phyloP scores from a whole-genome alignment of 169 alveolate species.

The Sarcocystis neurona region DNA sequence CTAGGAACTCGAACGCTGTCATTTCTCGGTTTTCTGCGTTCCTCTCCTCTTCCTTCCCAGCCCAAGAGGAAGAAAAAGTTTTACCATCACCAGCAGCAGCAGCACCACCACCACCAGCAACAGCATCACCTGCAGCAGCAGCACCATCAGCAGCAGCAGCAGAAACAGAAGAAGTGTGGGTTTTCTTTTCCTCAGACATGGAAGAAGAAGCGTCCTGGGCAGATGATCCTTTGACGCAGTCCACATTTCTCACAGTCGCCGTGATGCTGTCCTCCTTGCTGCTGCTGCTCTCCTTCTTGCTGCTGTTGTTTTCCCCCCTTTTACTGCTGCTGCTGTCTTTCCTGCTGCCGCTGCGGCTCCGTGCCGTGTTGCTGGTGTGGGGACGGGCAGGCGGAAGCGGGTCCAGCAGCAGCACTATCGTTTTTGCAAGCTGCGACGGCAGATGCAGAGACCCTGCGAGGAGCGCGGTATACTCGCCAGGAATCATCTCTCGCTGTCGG shows the following conservation, averaged over 20 bases:
- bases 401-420: constrained; percentile 24
- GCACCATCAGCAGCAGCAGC: too few relatives aligned
- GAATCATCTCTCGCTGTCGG: constrained; percentile 9
- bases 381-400: neutral
- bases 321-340: neutral
- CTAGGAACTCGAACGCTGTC: constrained; percentile 25
- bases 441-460: neutral
- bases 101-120: too few relatives aligned
- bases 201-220: too few relatives aligned
- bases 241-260: neutral
- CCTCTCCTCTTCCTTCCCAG: neutral
- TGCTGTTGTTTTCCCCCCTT: neutral
- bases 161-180: too few relatives aligned
- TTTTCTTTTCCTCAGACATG: too few relatives aligned
- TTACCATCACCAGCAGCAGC: too few relatives aligned
- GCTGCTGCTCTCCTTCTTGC: neutral
- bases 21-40: neutral
- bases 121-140: too few relatives aligned
- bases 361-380: neutral
- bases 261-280: neutral
- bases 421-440: constrained; percentile 21
- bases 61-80: too few relatives aligned
- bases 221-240: too few relatives aligned
- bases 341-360: constrained; percentile 3
- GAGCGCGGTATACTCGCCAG: constrained; percentile 30